Evolutionary conservation across 2,329 filamentous ascomycete species (phyloP).

Genomic region (Apiospora hydei): DNA sequence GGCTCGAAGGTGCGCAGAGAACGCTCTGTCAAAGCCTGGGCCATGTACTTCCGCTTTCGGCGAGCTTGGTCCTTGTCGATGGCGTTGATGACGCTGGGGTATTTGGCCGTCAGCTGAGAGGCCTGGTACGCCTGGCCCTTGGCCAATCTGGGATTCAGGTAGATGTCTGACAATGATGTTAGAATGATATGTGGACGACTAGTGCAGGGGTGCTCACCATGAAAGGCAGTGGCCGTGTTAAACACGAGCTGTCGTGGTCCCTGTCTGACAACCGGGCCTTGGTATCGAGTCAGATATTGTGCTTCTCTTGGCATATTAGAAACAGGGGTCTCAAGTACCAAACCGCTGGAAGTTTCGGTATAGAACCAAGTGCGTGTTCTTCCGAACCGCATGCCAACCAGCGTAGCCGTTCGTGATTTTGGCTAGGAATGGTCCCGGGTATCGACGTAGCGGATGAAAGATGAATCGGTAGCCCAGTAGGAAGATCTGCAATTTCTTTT

Average conservation of each 20-base stretch:
- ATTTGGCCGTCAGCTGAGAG: slow-evolving; percentile 4
- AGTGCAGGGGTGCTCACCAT: slow-evolving; percentile 22
- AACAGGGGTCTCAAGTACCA: neutral
- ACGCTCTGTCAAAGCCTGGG: slow-evolving; percentile 27
- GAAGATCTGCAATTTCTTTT: neutral
- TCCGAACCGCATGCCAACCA: neutral
- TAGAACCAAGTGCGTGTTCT: neutral
- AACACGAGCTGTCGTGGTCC: slow-evolving; percentile 22
- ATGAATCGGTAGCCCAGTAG: neutral
- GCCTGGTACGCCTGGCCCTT: slow-evolving; percentile 28
- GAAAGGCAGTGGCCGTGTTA: slow-evolving; percentile 24
- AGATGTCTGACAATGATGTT: slow-evolving; percentile 26
- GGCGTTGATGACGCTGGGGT: slow-evolving; percentile 27
- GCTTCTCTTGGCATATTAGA: too few species aligned
- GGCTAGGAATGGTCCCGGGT: neutral
- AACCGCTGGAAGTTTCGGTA: slow-evolving; percentile 22
- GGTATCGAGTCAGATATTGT: too few species aligned
- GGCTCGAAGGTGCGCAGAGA: slow-evolving; percentile 34
- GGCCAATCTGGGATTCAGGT: slow-evolving; percentile 26
- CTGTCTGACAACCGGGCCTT: slow-evolving; percentile 1
- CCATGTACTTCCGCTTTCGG: slow-evolving; percentile 26
- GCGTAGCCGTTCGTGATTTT: neutral
- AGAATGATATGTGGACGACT: neutral
- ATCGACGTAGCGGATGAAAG: neutral
- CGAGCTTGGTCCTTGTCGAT: slow-evolving; percentile 28